Conservation (phyloP, 176 grass and related monocot species). For the Oryza longistaminata region DNA sequence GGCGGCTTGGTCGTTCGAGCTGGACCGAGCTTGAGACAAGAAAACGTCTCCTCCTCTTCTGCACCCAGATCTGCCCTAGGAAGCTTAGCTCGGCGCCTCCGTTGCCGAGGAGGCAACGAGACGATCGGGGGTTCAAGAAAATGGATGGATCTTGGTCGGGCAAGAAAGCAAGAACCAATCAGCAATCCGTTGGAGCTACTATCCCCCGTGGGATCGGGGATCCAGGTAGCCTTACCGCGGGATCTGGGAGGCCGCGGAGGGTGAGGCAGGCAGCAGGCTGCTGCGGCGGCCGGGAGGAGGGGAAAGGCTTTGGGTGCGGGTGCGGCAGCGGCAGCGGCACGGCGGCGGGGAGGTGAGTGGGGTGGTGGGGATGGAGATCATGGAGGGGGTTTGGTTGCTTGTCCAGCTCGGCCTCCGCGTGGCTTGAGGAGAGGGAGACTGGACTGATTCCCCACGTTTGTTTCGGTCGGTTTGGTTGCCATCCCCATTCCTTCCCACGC, state of each 20-base stretch:
- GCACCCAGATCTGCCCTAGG: conserved; percentile 8
- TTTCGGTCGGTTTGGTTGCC: not conserved
- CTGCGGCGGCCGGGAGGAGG: not conserved
- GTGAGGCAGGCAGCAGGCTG: no score
- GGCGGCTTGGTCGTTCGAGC: not conserved
- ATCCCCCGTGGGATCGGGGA: not conserved
- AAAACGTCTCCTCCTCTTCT: not conserved
- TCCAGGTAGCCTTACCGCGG: not conserved
- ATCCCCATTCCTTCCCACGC: no score
- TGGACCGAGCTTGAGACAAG: not conserved
- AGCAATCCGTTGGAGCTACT: not conserved
- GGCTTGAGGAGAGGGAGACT: not conserved
- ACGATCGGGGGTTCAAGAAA: not conserved
- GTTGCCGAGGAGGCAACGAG: no score
- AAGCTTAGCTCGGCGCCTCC: not conserved
- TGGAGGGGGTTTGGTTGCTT: not conserved
- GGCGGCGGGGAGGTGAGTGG: no score
- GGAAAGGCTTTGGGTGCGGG: not conserved
- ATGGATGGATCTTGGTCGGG: not conserved
- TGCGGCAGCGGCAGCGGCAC: no score
- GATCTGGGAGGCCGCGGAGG: not conserved
- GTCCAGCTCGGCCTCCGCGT: not conserved
- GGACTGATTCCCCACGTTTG: not conserved
- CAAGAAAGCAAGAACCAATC: conserved; percentile 5
- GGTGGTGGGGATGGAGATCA: no score